phyloP scores from a whole-genome alignment of 139 green algal species.

The Chlamydomonas applanata region DNA sequence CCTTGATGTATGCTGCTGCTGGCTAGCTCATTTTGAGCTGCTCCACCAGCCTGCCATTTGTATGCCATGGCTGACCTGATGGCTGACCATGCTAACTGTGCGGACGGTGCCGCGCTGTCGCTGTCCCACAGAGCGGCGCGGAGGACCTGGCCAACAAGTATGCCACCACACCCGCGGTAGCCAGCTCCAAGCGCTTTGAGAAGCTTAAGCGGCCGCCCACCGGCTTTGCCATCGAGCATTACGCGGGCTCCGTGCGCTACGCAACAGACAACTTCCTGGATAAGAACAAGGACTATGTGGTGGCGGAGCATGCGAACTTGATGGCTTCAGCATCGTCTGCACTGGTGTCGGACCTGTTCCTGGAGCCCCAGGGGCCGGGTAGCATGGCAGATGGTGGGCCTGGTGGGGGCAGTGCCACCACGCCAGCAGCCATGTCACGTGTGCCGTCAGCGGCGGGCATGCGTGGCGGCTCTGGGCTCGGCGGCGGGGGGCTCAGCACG shows the following conservation, averaged over 20 bases:
- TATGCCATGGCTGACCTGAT: no score
- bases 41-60: no score
- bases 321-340: constrained; percentile 52
- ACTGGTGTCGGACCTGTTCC: constrained; percentile 64
- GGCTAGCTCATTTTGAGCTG: not conserved
- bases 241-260: constrained; percentile 62
- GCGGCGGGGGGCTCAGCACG: not conserved
- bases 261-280: constrained; percentile 25
- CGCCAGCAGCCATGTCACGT: not conserved
- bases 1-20: no score
- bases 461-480: not conserved
- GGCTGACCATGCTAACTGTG: no score
- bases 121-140: constrained; percentile 8
- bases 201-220: constrained; percentile 77
- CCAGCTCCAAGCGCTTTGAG: constrained; percentile 69
- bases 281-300: constrained; percentile 85
- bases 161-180: constrained; percentile 45
- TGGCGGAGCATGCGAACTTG: constrained; percentile 91
- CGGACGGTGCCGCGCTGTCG: no score
- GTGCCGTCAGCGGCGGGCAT: not conserved
- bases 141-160: constrained; percentile 71
- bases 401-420: no score
- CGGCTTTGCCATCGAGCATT: constrained; percentile 93
- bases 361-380: not conserved
- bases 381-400: no score